Base-by-base conservation (phyloP, 352 stramenopile genomes). In the Phytophthora litchii region DNA sequence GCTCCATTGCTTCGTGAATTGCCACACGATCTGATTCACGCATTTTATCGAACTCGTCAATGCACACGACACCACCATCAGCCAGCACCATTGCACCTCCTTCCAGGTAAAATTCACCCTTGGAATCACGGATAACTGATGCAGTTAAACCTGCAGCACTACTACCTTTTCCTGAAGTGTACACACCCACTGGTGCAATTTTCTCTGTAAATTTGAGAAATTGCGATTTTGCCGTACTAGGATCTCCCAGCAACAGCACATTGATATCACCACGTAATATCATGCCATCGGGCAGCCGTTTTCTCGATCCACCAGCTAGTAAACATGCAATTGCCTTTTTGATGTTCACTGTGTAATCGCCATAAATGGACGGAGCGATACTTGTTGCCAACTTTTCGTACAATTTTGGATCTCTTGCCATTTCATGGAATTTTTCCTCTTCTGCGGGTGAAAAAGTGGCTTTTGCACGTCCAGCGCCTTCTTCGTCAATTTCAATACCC, bases 1-100 rank as follows among this genome's bases (percentile, higher is more conserved):
- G 98, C 74, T 99, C 98, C 98, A 99, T 99, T 9, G 97, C 97
- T 76, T 99, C 97, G 73, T 99, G 97, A 62, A 99, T 99, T 35
- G 97, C 97, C 7, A 99, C 96, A 40, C 97, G 89, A 75, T 99
- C 90, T 12, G 84, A 86, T 60, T 96, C 88, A 32, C 87, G 74
- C 89, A 97, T 97, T 66, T 98, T 98, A 69, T 98, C 95, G 41
- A 98, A 98, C 74, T 97, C 90, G 56, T 99, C 97, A 68, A 99
- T 99, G 47, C 96, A 99, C 20, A 99, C 97, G 53, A 99, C 93
- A 0, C 97, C 97, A 38, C 97, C 97, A 70, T 99, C 97, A 0
- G 96, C 97, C 42, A 99, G 80, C 17, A 99, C 97, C 94, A 99
- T 98, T 12, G 97, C 97, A 11, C 97, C 97, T 38, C 85, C 88